Evolutionary conservation across 306 rosid genomes (phyloP).

Genomic region (Malus fusca): DNA sequence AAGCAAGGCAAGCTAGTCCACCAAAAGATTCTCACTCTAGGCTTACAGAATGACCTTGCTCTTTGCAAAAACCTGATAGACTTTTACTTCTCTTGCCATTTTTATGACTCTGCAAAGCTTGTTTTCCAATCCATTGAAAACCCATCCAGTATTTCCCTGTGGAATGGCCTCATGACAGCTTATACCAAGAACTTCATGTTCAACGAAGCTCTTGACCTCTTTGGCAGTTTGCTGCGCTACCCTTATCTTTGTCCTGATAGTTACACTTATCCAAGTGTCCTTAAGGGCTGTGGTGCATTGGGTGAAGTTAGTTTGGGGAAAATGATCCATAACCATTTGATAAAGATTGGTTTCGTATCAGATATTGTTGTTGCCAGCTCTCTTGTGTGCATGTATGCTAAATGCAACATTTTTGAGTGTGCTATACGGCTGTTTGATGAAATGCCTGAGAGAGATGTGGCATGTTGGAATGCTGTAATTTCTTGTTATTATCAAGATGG

Average conservation of each 20-base stretch:
- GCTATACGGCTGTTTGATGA: slow-evolving; percentile 56
- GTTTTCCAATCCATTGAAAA: slow-evolving; percentile 38
- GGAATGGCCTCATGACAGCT: slow-evolving; percentile 65
- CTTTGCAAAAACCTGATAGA: slow-evolving; percentile 47
- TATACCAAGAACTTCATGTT: slow-evolving; percentile 61
- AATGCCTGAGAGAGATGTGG: slow-evolving; percentile 69
- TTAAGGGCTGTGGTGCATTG: slow-evolving; percentile 63
- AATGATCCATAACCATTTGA: slow-evolving; percentile 43
- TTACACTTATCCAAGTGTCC: slow-evolving; percentile 65
- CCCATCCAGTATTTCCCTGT: slow-evolving; percentile 48
- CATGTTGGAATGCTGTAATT: slow-evolving; percentile 73
- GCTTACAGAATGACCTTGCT: slow-evolving; percentile 38
- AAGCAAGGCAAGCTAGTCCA: slow-evolving; percentile 55
- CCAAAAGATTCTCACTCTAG: slow-evolving; percentile 53
- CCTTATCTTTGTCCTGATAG: slow-evolving; percentile 44
- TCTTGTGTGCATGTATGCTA: slow-evolving; percentile 57
- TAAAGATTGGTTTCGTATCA: slow-evolving; percentile 43
- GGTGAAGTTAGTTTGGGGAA: slow-evolving; percentile 37
- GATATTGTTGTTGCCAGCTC: slow-evolving; percentile 66
- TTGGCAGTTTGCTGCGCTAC: slow-evolving; percentile 26
- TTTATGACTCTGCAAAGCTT: slow-evolving; percentile 34
- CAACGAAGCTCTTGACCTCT: slow-evolving; percentile 53
- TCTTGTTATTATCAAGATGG: slow-evolving; percentile 69
- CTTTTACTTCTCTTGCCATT: slow-evolving; percentile 48
- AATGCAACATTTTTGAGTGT: slow-evolving; percentile 41